A percentile compares a stretch with the other conserved stretches of the same genome.
phyloP scores from a whole-genome alignment of 805 yeast species.

The Saccharomycopsis sp. region DNA sequence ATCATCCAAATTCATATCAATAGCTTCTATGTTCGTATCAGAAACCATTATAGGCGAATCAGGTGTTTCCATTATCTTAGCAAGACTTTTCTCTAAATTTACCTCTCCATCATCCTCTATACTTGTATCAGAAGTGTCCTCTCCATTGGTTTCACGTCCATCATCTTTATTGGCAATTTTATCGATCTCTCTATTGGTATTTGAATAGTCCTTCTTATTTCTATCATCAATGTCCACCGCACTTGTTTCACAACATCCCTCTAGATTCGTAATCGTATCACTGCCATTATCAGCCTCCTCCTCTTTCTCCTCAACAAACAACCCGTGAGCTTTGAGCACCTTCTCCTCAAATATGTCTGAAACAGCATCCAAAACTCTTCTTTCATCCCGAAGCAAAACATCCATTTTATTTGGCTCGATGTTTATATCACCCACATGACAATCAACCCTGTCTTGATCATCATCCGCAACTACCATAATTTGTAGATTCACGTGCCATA shows the following conservation, averaged over 20 bases:
- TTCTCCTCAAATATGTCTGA: constrained; percentile 8
- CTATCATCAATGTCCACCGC: not conserved
- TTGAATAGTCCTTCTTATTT: not conserved
- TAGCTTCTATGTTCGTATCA: too few relatives aligned
- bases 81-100: too few relatives aligned
- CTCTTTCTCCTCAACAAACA: not conserved
- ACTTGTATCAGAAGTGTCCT: too few relatives aligned
- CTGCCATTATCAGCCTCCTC: not conserved
- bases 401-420: constrained; percentile 41
- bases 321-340: not conserved
- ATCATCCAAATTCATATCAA: too few relatives aligned
- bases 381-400: constrained; percentile 28
- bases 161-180: not conserved
- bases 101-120: too few relatives aligned
- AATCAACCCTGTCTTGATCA: not conserved
- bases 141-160: not conserved
- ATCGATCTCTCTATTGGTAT: not conserved
- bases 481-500: constrained; percentile 32
- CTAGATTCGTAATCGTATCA: too few relatives aligned
- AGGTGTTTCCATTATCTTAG: too few relatives aligned
- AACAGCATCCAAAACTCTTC: constrained; percentile 22
- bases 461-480: constrained; percentile 18
- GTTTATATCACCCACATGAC: constrained; percentile 31
- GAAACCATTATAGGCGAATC: too few relatives aligned
- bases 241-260: constrained; percentile 4